Conservation (phyloP, 768 basidiomycete species). For the Ramaria sp. region DNA sequence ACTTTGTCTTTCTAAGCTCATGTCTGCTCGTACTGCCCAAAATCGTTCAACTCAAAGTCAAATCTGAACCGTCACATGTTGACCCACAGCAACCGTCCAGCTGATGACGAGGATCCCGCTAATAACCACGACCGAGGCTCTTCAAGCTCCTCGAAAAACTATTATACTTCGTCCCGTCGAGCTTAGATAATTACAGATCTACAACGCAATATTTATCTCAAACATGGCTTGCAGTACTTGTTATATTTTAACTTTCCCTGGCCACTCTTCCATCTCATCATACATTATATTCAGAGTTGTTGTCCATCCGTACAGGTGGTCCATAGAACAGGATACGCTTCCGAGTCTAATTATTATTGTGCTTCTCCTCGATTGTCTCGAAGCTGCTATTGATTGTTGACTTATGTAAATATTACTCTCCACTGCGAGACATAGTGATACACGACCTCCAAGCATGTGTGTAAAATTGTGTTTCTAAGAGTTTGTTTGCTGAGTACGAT, state of each 20-base stretch:
- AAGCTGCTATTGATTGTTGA: too few species aligned
- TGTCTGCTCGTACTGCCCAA: conserved; percentile 1
- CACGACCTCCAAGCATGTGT: too few species aligned
- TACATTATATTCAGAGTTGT: not conserved
- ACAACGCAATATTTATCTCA: not conserved
- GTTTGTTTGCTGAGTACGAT: too few species aligned
- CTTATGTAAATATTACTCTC: too few species aligned
- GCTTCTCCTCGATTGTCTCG: not conserved
- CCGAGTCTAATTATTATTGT: too few species aligned
- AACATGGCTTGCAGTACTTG: not conserved
- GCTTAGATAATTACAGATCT: not conserved
- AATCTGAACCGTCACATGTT: conserved; percentile 4
- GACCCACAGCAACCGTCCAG: not conserved
- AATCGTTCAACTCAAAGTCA: conserved; percentile 8
- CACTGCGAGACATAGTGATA: too few species aligned
- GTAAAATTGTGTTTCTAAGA: too few species aligned
- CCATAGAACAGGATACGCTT: too few species aligned
- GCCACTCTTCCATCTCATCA: not conserved
- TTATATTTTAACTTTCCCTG: not conserved
- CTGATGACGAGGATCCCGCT: not conserved
- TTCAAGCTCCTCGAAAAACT: not conserved
- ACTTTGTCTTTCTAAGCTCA: not conserved
- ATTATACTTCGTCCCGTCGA: conserved; percentile 4
- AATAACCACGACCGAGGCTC: not conserved
- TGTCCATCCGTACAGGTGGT: too few species aligned